Base-by-base conservation (phyloP, 192 early-diverging fungal species). In the Umbelopsis ramanniana region DNA sequence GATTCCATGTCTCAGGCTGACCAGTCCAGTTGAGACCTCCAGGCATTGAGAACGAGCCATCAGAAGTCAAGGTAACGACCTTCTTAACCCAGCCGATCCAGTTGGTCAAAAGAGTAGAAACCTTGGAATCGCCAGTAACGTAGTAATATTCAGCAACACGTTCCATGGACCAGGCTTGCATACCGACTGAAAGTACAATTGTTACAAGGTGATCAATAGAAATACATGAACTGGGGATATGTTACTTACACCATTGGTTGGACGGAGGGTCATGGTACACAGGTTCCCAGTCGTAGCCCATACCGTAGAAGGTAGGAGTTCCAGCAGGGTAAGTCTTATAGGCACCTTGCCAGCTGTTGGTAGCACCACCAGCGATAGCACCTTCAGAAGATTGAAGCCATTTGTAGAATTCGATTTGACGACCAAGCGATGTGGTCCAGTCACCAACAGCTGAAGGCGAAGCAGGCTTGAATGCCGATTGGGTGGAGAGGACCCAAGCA, bases 91-190 rank as follows among this genome's bases (percentile, higher is more conserved):
- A 50, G 15, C 48, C 48, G n/a, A 50, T 6, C 48, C 48, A 50
- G 17, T 50, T 50, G 48, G 9, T n/a, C 48, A 50, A 50, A 5
- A 50, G 17, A 50, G 48, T 50, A 21, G 48, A 5, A n/a, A 50
- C 48, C 48, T 50, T 50, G 48, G 48, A 17, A 15, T 50, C 48
- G 5, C 48, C 48, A 50, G 14, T n/a, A 6, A 50, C 48, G 6
- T 50, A 50, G 48, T 50, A 50, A 21, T 50, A 50, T 21, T 50
- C 48, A 50, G 48, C 48, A 50, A 50, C 48, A 50, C 48, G 48
- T 50, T 50, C 48, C 48, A 50, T 50, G 48, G 48, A 50, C 48
- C 48, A 50, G 5, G 48, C 48, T 50, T 50, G 48, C 48, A 50
- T 50, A n/a, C 48, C 48, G 17, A 50, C 48, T 50, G n/a, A 17